These are phyloP conservation scores for Phytophthora sansomeana DNA, from an alignment of 352 stramenopile genomes.

Conservation along the genomic window DNA sequence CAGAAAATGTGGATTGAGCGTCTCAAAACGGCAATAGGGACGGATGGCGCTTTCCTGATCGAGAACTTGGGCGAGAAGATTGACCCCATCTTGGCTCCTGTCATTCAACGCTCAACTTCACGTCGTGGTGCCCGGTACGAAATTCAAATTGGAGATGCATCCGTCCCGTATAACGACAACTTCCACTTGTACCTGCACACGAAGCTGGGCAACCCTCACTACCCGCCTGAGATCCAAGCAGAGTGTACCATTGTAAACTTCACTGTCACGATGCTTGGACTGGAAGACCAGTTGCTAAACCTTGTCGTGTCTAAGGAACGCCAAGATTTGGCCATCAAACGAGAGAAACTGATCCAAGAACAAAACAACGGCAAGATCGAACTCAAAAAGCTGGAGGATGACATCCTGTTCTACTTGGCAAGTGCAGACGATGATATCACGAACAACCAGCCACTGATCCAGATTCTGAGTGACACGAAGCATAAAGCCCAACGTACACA, in stretches of 20 bases:
- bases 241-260: constrained; percentile 97
- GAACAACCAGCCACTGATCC: constrained; percentile 97
- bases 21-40: constrained; percentile 94
- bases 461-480: constrained; percentile 96
- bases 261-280: constrained; percentile 92
- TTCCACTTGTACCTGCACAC: constrained; percentile 96
- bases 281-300: constrained; percentile 94
- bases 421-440: constrained; percentile 97
- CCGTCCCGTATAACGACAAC: constrained; percentile 94
- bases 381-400: constrained; percentile 96
- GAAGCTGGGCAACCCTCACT: constrained; percentile 96
- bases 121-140: constrained; percentile 93
- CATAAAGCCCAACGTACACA: constrained; percentile 92
- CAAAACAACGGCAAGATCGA: constrained; percentile 97
- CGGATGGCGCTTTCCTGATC: constrained; percentile 93
- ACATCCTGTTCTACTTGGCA: constrained; percentile 95
- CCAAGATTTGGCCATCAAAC: constrained; percentile 80
- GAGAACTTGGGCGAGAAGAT: constrained; percentile 96
- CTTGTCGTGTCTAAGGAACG: constrained; percentile 94
- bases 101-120: constrained; percentile 95
- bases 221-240: constrained; percentile 95
- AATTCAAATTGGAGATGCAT: constrained; percentile 95
- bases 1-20: constrained; percentile 96
- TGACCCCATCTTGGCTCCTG: constrained; percentile 93
- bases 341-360: constrained; percentile 93